phyloP scores from a whole-genome alignment of 257 asterid genomes.

The Cruciata laevipes region DNA sequence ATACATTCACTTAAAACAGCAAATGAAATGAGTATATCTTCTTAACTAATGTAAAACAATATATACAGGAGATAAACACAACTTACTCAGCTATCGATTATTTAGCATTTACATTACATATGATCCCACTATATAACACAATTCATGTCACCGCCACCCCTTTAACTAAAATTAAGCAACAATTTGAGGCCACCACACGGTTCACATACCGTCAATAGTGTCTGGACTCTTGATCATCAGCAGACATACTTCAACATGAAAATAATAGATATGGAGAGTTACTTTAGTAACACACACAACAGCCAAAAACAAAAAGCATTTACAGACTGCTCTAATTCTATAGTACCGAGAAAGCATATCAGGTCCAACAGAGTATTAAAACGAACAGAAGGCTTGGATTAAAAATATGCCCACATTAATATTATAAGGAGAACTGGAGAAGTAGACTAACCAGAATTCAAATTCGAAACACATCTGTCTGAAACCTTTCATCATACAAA shows the following conservation, averaged over 20 bases:
- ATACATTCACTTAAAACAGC: not conserved
- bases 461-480: constrained; percentile 67
- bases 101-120: no score
- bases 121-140: no score
- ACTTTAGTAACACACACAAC: not conserved
- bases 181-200: not conserved
- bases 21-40: not conserved
- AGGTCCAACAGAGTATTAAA: no score
- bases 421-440: no score
- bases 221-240: not conserved
- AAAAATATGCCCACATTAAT: no score
- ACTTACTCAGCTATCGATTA: no score
- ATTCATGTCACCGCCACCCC: no score
- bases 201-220: not conserved
- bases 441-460: constrained; percentile 22
- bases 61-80: no score
- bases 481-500: constrained; percentile 77
- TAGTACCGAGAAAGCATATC: no score
- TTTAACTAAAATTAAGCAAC: not conserved
- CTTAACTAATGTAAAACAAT: no score
- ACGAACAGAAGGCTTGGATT: no score
- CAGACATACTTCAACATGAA: not conserved
- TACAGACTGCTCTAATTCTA: not conserved
- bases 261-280: not conserved
- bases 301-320: not conserved